Evolutionary conservation across 805 yeast genomes (phyloP).

Genomic region (Wickerhamomyces strasburgensis): DNA sequence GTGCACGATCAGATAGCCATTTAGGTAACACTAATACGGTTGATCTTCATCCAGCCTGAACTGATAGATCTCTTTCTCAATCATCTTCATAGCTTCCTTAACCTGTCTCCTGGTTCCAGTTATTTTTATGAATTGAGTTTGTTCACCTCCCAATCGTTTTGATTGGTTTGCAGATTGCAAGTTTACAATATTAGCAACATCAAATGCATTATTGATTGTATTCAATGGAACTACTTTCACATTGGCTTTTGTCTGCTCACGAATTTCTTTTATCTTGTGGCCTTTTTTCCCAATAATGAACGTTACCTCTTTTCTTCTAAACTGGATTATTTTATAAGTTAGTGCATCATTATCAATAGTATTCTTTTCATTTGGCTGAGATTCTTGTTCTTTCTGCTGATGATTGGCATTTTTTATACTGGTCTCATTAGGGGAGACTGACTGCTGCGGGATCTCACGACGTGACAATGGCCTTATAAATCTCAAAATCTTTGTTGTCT

Average conservation of each 20-base stretch:
- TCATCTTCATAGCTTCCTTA: slow-evolving; percentile 22
- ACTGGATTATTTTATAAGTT: slow-evolving; percentile 10
- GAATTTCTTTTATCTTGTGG: slow-evolving; percentile 29
- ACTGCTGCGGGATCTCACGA: too few species aligned
- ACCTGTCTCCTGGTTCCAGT: slow-evolving; percentile 27
- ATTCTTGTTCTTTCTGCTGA: too few species aligned
- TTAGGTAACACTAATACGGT: slow-evolving; percentile 2
- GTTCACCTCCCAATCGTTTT: background rate
- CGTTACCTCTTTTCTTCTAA: slow-evolving; percentile 33
- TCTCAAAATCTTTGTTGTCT: background rate
- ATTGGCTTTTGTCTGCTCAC: slow-evolving; percentile 32
- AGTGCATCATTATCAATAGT: background rate
- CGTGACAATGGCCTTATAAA: background rate
- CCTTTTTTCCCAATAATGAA: slow-evolving; percentile 43
- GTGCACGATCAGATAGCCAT: background rate
- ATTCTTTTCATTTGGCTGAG: too few species aligned
- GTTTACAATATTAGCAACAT: slow-evolving; percentile 7
- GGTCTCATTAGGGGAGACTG: too few species aligned
- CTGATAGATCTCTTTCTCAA: slow-evolving; percentile 24
- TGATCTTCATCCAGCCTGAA: slow-evolving; percentile 12
- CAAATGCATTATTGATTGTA: slow-evolving; percentile 11
- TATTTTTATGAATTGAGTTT: slow-evolving; percentile 27
- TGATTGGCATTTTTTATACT: background rate
- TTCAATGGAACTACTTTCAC: slow-evolving; percentile 36
- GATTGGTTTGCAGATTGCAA: too few species aligned